Percentiles rank a stretch among this genome's conserved stretches.
Evolutionary conservation across 305 asterid species (phyloP).

Genomic region (Fraxinus baroniana): DNA sequence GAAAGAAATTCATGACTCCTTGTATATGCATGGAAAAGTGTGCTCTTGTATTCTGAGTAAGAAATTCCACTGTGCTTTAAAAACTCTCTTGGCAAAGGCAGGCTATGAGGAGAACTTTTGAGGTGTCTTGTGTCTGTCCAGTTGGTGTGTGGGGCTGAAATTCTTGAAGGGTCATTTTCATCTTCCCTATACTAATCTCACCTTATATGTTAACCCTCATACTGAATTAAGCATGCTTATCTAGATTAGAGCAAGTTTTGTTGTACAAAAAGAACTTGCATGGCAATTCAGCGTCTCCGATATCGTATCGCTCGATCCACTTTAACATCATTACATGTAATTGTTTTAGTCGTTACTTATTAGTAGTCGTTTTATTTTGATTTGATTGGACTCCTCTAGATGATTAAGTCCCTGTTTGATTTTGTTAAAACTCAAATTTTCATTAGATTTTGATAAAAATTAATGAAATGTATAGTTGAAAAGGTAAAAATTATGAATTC

Average conservation of each 20-base stretch:
- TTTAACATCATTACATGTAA: not conserved
- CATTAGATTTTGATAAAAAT: not conserved
- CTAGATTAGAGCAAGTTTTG: not conserved
- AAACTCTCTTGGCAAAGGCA: conserved; percentile 22
- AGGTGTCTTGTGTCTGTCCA: conserved; percentile 33
- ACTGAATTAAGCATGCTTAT: not conserved
- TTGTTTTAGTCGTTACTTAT: not conserved
- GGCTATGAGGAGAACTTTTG: conserved; percentile 24
- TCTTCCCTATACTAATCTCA: not conserved
- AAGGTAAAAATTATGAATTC: not conserved
- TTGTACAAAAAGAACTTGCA: not conserved
- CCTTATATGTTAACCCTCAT: conserved; percentile 5
- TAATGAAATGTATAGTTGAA: not conserved
- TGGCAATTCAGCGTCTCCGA: not conserved
- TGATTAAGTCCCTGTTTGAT: not conserved
- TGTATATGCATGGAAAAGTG: conserved; percentile 31
- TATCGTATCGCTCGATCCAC: not conserved
- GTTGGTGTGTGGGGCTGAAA: conserved; percentile 20
- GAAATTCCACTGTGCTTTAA: conserved; percentile 12
- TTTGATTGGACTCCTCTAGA: not conserved
- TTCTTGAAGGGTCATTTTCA: conserved; percentile 43
- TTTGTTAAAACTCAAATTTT: not conserved
- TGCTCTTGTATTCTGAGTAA: conserved; percentile 31
- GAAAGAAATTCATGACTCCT: conserved; percentile 23
- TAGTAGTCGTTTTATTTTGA: not conserved